Percentiles rank a stretch among this genome's conserved stretches.
Evolutionary conservation across 2,329 filamentous ascomycete species (phyloP).

Genomic region (Ophiosphaerella herpotricha): DNA sequence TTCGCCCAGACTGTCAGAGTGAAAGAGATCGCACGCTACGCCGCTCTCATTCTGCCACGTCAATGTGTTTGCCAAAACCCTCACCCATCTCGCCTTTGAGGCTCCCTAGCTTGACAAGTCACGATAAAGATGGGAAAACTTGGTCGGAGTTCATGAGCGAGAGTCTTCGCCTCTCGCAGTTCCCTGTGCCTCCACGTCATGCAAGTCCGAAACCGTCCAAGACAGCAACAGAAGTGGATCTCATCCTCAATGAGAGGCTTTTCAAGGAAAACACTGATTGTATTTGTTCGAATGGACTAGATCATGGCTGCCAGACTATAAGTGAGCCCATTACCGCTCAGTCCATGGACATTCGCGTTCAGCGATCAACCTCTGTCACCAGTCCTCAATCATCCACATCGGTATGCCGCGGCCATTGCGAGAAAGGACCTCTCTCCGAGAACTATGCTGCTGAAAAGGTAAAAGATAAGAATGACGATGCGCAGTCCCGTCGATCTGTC

Average conservation of each 20-base stretch:
- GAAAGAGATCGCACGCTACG: conserved; percentile 25
- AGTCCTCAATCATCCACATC: conserved; percentile 24
- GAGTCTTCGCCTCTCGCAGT: conserved; percentile 37
- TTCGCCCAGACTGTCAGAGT: conserved; percentile 20
- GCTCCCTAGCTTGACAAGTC: conserved; percentile 33
- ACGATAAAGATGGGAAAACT: conserved; percentile 25
- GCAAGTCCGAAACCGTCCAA: conserved; percentile 16
- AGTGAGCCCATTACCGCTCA: background rate
- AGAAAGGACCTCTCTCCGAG: conserved; percentile 5
- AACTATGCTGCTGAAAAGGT: background rate
- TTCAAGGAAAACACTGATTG: background rate
- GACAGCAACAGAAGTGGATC: conserved; percentile 2
- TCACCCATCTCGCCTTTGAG: conserved; percentile 29
- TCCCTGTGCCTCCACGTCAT: conserved; percentile 23
- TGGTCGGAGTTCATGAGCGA: conserved; percentile 37
- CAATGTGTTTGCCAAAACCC: conserved; percentile 26
- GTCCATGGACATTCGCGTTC: conserved; percentile 21
- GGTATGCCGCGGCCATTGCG: conserved; percentile 8
- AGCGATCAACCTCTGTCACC: conserved; percentile 21
- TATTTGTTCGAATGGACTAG: background rate
- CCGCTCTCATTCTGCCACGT: conserved; percentile 39
- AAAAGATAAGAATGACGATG: conserved; percentile 16
- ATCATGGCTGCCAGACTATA: background rate
- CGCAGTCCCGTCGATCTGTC: conserved; percentile 35
- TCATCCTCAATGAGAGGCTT: background rate